Percentiles rank a stretch among this genome's conserved stretches.
Conservation (phyloP, 306 rosid species). For the Cajanus cajan region DNA sequence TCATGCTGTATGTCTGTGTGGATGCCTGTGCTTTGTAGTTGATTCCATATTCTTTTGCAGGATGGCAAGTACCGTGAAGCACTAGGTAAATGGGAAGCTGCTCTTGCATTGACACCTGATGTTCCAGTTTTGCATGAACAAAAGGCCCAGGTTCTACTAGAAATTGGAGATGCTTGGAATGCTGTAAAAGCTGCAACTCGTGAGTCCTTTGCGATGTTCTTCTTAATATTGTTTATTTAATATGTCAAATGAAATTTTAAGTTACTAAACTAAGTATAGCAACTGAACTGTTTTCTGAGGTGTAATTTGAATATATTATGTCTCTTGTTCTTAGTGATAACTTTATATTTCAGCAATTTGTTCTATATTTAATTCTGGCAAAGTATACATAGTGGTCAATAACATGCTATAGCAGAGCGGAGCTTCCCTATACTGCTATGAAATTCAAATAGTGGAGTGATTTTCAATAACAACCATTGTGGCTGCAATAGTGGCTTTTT, state of each 20-base stretch:
- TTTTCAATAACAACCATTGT: too few species aligned
- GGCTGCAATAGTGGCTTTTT: too few species aligned
- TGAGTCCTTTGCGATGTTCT: constrained; percentile 41
- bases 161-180: constrained; percentile 90
- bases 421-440: too few species aligned
- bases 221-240: not conserved
- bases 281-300: constrained; percentile 6
- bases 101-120: constrained; percentile 72
- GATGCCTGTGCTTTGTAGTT: not conserved
- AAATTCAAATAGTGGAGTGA: too few species aligned
- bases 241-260: constrained; percentile 1
- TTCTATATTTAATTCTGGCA: not conserved
- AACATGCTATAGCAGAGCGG: too few species aligned
- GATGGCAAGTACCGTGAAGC: constrained; percentile 78
- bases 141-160: constrained; percentile 82
- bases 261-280: not conserved
- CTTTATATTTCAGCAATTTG: not conserved
- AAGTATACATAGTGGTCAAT: not conserved
- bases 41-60: constrained; percentile 36
- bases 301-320: not conserved
- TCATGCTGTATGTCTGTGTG: not conserved
- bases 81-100: constrained; percentile 85
- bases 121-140: constrained; percentile 76
- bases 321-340: not conserved
- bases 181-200: constrained; percentile 86